phyloP scores from a whole-genome alignment of 2,329 filamentous ascomycete genomes.

The Phyllosticta ampelicida region DNA sequence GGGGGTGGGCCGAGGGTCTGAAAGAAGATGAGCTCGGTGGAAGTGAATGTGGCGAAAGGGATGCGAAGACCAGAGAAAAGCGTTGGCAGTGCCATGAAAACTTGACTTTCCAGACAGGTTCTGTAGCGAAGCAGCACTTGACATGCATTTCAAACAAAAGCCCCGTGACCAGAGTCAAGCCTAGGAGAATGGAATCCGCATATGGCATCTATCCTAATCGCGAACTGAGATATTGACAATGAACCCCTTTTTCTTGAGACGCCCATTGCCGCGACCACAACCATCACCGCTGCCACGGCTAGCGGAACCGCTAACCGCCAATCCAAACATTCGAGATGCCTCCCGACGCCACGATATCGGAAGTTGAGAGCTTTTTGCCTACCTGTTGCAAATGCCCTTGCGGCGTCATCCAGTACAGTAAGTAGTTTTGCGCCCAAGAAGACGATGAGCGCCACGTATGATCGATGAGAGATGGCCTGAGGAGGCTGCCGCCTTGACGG shows the following conservation, averaged over 20 bases:
- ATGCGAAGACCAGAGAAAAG: too few species aligned
- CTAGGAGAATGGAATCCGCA: not conserved
- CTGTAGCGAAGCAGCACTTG: too few species aligned
- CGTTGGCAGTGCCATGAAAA: too few species aligned
- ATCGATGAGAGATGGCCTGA: not conserved
- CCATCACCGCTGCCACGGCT: too few species aligned
- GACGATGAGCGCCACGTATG: not conserved
- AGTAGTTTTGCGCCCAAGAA: not conserved
- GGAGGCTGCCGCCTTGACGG: not conserved
- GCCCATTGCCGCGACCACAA: not conserved
- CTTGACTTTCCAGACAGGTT: too few species aligned
- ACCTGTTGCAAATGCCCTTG: not conserved
- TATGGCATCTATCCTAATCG: not conserved
- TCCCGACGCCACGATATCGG: not conserved
- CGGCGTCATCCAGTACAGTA: not conserved
- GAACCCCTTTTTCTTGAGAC: not conserved
- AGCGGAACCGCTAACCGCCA: not conserved
- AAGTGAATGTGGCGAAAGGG: too few species aligned
- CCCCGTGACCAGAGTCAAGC: not conserved
- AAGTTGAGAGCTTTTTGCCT: not conserved
- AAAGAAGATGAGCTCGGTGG: too few species aligned
- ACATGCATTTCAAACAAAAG: too few species aligned
- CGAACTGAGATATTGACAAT: not conserved
- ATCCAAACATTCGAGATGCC: not conserved
- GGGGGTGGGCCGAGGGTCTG: too few species aligned